Conservation (phyloP, 257 asterid species). For the Misopates orontium region DNA sequence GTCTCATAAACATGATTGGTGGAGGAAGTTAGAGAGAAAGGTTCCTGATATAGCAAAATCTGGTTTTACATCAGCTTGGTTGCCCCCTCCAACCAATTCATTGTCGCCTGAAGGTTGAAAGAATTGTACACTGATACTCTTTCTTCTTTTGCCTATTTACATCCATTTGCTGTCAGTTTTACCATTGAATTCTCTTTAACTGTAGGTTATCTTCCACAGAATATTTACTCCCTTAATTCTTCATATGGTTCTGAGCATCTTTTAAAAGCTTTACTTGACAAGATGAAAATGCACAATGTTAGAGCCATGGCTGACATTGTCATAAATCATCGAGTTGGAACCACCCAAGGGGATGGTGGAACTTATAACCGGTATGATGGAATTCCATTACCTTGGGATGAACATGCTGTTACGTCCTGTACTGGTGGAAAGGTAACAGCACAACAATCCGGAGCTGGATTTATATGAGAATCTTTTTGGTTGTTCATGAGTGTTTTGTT, state of each 20-base stretch:
- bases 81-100: conserved; percentile 86
- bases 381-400: conserved; percentile 86
- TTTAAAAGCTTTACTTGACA: conserved; percentile 68
- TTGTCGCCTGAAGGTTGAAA: conserved; percentile 75
- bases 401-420: conserved; percentile 84
- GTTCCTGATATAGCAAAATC: conserved; percentile 87
- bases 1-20: conserved; percentile 91
- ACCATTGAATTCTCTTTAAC: conserved; percentile 19
- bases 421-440: conserved; percentile 85
- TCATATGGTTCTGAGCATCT: conserved; percentile 80
- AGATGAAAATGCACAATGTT: conserved; percentile 82
- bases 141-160: conserved; percentile 13
- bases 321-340: conserved; percentile 93
- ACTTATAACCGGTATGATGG: conserved; percentile 95
- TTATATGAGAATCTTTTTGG: conserved; percentile 3
- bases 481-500: conserved; percentile 5
- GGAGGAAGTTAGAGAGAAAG: conserved; percentile 75
- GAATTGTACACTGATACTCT: conserved; percentile 1
- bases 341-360: conserved; percentile 83
- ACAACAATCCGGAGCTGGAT: conserved; percentile 10
- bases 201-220: conserved; percentile 92
- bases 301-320: conserved; percentile 97
- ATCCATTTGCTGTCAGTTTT: conserved; percentile 10
- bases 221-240: conserved; percentile 80
- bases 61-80: conserved; percentile 95